These are phyloP conservation scores for Diphasiastrum complanatum DNA, from an alignment of 83 land plant genomes.

Conservation along the genomic window DNA sequence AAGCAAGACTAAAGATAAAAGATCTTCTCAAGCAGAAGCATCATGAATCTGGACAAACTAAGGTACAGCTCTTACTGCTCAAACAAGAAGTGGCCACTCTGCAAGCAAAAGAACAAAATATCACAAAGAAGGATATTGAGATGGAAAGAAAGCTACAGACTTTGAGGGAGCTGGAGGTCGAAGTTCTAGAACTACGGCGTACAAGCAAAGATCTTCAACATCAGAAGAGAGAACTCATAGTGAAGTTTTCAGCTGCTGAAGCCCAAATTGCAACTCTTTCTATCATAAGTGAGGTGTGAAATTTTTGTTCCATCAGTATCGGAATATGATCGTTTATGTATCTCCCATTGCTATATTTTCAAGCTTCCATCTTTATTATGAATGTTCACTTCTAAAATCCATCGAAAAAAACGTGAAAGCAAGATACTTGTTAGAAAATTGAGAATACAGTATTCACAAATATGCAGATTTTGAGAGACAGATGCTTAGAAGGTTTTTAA, in stretches of 20 bases:
- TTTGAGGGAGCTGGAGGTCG: constrained; percentile 74
- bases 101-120: constrained; percentile 24
- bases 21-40: constrained; percentile 82
- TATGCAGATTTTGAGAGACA: too few species aligned
- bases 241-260: constrained; percentile 72
- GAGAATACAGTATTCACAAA: too few species aligned
- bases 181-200: constrained; percentile 76
- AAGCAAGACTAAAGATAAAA: constrained; percentile 60
- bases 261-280: constrained; percentile 46
- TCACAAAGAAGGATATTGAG: constrained; percentile 52
- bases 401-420: too few species aligned
- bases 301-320: not conserved
- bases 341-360: not conserved
- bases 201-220: constrained; percentile 86
- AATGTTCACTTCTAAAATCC: not conserved
- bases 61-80: constrained; percentile 45
- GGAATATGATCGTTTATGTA: too few species aligned
- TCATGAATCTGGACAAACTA: constrained; percentile 67
- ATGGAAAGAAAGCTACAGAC: constrained; percentile 64
- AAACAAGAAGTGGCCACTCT: constrained; percentile 26
- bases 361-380: not conserved
- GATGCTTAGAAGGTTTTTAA: not conserved
- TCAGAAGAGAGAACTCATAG: constrained; percentile 77
- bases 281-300: constrained; percentile 67
- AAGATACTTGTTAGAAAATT: too few species aligned